Percentiles rank a stretch among this genome's conserved stretches.
phyloP scores from a whole-genome alignment of 2,329 filamentous ascomycete genomes.

The Lachnellula arida region DNA sequence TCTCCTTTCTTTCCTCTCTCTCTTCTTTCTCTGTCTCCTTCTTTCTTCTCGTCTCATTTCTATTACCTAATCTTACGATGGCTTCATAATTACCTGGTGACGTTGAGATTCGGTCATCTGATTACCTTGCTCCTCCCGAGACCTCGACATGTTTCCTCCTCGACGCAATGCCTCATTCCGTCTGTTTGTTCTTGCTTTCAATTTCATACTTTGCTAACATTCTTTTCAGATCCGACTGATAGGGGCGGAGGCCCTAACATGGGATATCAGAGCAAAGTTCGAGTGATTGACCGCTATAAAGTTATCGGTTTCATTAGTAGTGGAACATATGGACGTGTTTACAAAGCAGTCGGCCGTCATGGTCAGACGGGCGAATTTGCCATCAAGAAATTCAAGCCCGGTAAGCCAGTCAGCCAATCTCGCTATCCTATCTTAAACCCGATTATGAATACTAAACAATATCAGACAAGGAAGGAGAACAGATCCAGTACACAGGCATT shows the following conservation, averaged over 20 bases:
- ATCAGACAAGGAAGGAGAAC: slow-evolving; percentile 87
- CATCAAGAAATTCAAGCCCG: slow-evolving; percentile 78
- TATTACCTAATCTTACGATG: slow-evolving; percentile 8
- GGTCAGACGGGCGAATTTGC: slow-evolving; percentile 79
- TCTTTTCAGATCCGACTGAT: slow-evolving; percentile 47
- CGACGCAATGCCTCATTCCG: slow-evolving; percentile 25
- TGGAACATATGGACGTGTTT: slow-evolving; percentile 95
- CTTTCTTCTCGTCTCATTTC: slow-evolving; percentile 1
- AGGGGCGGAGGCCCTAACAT: slow-evolving; percentile 40
- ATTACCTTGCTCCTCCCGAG: slow-evolving; percentile 1
- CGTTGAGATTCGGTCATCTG: not conserved
- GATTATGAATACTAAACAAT: not conserved
- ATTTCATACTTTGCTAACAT: slow-evolving; percentile 33
- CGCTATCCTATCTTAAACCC: too few species aligned
- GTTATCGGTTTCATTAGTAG: slow-evolving; percentile 98
- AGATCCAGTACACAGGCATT: slow-evolving; percentile 91
- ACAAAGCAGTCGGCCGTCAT: slow-evolving; percentile 82
- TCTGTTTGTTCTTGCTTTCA: slow-evolving; percentile 30
- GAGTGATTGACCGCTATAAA: slow-evolving; percentile 88
- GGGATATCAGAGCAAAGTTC: slow-evolving; percentile 70
- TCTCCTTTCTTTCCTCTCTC: slow-evolving; percentile 3
- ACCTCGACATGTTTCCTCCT: slow-evolving; percentile 26
- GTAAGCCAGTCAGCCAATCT: slow-evolving; percentile 13
- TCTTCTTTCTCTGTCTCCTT: slow-evolving; percentile 10
- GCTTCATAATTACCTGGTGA: slow-evolving; percentile 9